Evolutionary conservation across 2,329 filamentous ascomycete genomes (phyloP).

Genomic region (Xylaria sp.): DNA sequence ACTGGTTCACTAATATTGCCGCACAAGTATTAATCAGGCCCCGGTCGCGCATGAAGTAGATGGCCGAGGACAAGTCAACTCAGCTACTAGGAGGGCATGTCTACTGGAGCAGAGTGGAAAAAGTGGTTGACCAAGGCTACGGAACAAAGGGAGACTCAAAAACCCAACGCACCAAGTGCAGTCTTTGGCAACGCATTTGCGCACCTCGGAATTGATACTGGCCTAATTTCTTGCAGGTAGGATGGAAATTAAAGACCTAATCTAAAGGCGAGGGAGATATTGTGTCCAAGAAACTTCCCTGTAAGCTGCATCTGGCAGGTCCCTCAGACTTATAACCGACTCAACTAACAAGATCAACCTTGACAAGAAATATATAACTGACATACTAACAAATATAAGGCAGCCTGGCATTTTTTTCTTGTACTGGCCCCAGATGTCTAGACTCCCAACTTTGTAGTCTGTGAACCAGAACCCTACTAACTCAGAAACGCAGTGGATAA

Average conservation of each 20-base stretch:
- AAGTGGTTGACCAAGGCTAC: no score
- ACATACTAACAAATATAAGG: conserved; percentile 15
- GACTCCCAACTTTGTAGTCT: conserved; percentile 18
- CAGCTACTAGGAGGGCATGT: no score
- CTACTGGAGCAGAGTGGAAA: no score
- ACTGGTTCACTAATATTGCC: no score
- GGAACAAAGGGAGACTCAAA: no score
- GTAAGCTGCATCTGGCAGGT: conserved; percentile 17
- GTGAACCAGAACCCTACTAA: conserved; percentile 22
- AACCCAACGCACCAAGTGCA: no score
- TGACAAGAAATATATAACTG: conserved; percentile 8
- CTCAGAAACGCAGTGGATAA: conserved; percentile 16
- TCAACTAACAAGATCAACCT: conserved; percentile 19
- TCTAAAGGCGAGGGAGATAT: neutral
- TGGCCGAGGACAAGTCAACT: no score
- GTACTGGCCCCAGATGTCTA: conserved; percentile 22
- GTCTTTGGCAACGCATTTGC: no score
- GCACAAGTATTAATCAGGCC: no score
- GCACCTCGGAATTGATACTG: neutral
- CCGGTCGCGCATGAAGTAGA: no score
- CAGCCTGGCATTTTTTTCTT: conserved; percentile 25
- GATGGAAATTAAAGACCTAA: no score
- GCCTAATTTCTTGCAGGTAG: neutral
- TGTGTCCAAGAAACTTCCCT: conserved; percentile 18
- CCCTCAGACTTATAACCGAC: conserved; percentile 21